A percentile compares a stretch with the other conserved stretches of the same genome.
Conservation (phyloP, 345 rosid species). For the Cardamine chenopodiifolia region DNA sequence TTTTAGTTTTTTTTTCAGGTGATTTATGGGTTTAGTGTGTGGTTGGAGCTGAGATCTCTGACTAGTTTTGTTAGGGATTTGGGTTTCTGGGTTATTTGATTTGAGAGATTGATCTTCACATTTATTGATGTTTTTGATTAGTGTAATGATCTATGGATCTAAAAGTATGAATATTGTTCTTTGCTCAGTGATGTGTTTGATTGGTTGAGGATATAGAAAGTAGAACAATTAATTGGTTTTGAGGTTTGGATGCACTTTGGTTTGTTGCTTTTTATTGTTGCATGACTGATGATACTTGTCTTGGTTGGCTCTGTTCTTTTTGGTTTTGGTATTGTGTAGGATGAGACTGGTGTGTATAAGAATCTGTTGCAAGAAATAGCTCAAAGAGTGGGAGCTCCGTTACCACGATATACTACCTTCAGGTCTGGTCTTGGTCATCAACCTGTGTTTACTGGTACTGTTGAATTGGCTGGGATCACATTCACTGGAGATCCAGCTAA, state of each 20-base stretch:
- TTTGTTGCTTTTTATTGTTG: background rate
- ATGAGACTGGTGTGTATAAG: conserved; percentile 99
- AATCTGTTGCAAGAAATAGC: conserved; percentile 96
- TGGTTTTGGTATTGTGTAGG: conserved; percentile 47
- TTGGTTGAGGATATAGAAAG: background rate
- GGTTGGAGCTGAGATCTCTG: conserved; percentile 14
- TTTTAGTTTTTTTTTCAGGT: background rate
- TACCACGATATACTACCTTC: conserved; percentile 85
- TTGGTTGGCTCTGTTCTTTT: conserved; percentile 22
- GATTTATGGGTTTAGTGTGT: conserved; percentile 20
- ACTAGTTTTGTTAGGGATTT: conserved; percentile 10
- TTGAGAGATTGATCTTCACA: background rate
- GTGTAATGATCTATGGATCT: conserved; percentile 27
- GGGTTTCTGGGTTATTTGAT: background rate
- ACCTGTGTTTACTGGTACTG: conserved; percentile 96
- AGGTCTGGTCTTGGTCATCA: conserved; percentile 97
- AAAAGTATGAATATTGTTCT: conserved; percentile 26
- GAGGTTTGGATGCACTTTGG: no score
- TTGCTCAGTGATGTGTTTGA: conserved; percentile 2
- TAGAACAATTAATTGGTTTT: background rate
- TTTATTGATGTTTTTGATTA: background rate
- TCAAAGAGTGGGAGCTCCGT: conserved; percentile 92
- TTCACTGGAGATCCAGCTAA: conserved; percentile 95
- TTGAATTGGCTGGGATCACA: conserved; percentile 86
- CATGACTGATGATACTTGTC: conserved; percentile 29